Base-by-base conservation (phyloP, 1,284 basidiomycete genomes). In the Leccinum pachyderme region DNA sequence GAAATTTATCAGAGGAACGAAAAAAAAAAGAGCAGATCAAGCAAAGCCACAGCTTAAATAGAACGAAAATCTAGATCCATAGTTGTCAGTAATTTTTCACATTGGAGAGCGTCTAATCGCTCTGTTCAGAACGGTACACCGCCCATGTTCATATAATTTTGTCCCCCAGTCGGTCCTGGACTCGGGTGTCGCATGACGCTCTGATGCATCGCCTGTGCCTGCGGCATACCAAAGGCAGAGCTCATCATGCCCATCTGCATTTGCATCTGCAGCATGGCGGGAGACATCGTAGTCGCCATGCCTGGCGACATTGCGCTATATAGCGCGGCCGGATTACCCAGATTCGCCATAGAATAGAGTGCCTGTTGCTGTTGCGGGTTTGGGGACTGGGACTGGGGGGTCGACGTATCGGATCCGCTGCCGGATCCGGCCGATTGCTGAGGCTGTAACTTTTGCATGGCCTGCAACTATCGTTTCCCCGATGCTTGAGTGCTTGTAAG, bases 171-270 rank as follows among this genome's bases (percentile, higher is more conserved):
- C 13, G 82, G 84, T 15, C 77, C 80, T 15, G 88, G 87, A 65
- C 86, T 89, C 7, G 87, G 80, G 67, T 89, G 84, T 55, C 88
- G 81, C 86, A 91, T 84, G 54, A 89, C 86, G 62, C 86, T 89
- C 65, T 90, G 81, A 49, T 84, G 87, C 82, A 90, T 87, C n/a
- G 86, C 81, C 58, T 86, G 85, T 24, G 79, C 76, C 61, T 82
- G 77, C 32, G 76, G 73, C 48, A 80, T 80, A 22, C 77, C 77
- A 67, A 82, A 87, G 54, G 80, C 76, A 31, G 59, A 11, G 39
- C 47, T 60, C 65, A 75, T 74, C 76, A 79, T 79, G 62, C 73
- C 64, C 80, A 88, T 84, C 67, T 87, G 83, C 82, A 89, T 82
- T 60, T 83, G 82, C 76, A 87, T 81, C 46, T 80, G 78, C 59